Evolutionary conservation across 345 rosid species (phyloP), one percentile per base, ranked within the genome.

Genomic region (Excoecaria cochinchinensis): DNA sequence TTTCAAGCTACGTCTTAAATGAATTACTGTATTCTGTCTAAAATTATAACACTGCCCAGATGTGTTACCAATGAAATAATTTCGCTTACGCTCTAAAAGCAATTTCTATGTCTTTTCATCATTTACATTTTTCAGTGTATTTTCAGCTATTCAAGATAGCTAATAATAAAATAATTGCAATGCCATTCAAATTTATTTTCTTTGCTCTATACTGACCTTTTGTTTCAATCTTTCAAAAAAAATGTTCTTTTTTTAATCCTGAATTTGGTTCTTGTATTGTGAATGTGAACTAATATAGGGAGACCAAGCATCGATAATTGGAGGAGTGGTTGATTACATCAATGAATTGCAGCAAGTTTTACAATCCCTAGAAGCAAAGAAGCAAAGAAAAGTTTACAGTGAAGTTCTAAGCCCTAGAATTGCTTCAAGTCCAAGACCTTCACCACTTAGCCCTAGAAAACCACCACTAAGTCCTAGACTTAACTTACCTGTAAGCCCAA

Each of bases 271-370:
- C 48, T 44, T 44, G 48, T 44, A 44, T 10, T 44, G 8, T 5
- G 48, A 16, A 19, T 16, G 8, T 53, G 8, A 53, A 17, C 17
- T 15, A 14, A 68, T 22, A 24, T 31, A 96, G 98, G 98, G 98
- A 72, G 99, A 96, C 79, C 99, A 93, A 89, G 99, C 99, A 74
- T 96, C 99, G 21, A 93, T 93, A 47, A 96, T 96, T 46, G 98
- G 97, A 56, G 99, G 99, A 6, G 99, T 96, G 9, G 96, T 93
- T 74, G 97, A 96, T 76, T 96, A 93, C 87, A 92, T 96, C 77
- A 90, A 86, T 31, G 99, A 96, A 83, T 81, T 96, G 80, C 97
- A 93, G 66, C 99, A 96, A 84, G 74, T 96, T 74, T 91, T 96
- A 6, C 95, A 90, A 55, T 89, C 98, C 2, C 85, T 96, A 0